These are phyloP conservation scores for Dillenia turbinata DNA, from an alignment of 164 flowering plant species.

Conservation along the genomic window DNA sequence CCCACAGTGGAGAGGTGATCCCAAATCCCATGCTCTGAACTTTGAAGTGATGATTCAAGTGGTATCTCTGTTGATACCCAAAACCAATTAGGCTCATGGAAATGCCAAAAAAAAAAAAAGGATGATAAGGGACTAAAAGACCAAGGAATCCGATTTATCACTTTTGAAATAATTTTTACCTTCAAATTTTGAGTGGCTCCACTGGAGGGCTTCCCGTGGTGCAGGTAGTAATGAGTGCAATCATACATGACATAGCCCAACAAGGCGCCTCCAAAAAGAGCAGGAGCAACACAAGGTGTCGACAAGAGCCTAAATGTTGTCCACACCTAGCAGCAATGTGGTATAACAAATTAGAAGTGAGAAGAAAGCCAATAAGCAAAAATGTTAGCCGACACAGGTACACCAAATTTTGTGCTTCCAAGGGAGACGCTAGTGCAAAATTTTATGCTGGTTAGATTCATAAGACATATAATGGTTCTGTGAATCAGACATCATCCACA, in stretches of 20 bases:
- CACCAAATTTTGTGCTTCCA: no score
- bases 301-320: conserved; percentile 50
- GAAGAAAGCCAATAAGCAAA: no score
- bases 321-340: conserved; percentile 56
- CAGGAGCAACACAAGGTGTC: conserved; percentile 74
- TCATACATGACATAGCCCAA: conserved; percentile 94
- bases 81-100: no score
- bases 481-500: no score
- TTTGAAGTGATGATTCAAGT: conserved; percentile 91
- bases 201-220: conserved; percentile 79
- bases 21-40: conserved; percentile 86
- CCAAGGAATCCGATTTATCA: no score
- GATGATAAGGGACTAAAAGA: no score
- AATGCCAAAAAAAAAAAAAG: no score
- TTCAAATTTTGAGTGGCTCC: conserved; percentile 53
- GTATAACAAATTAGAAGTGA: no score
- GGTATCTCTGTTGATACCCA: conserved; percentile 55
- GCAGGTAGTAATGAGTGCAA: conserved; percentile 85
- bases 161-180: conserved; percentile 31
- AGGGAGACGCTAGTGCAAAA: no score
- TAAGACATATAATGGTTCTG: no score
- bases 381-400: no score
- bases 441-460: no score
- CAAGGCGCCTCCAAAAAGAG: conserved; percentile 77
- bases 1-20: conserved; percentile 87